Conservation (phyloP, 306 rosid species). For the Amphicarpaea edgeworthii region DNA sequence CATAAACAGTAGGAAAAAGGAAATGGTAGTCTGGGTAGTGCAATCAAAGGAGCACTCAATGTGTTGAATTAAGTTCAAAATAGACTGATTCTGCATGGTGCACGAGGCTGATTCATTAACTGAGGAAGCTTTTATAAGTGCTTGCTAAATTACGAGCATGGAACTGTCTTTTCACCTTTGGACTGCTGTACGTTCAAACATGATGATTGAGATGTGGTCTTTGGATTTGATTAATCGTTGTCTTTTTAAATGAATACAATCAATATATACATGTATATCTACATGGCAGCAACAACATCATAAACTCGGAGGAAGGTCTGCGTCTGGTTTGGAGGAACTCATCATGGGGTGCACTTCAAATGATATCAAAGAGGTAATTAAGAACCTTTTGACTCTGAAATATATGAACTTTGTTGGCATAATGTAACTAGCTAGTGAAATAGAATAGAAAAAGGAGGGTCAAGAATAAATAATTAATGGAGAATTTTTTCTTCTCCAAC, state of each 20-base stretch:
- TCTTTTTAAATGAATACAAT: conserved; percentile 30
- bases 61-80: conserved; percentile 16
- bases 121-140: conserved; percentile 32
- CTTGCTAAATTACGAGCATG: conserved; percentile 49
- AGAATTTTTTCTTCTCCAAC: background rate
- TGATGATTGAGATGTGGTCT: conserved; percentile 50
- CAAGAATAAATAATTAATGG: conserved; percentile 38
- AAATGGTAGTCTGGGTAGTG: conserved; percentile 14
- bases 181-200: conserved; percentile 53
- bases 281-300: conserved; percentile 76
- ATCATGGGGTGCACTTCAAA: conserved; percentile 97
- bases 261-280: conserved; percentile 13
- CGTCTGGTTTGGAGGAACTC: conserved; percentile 97
- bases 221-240: conserved; percentile 35
- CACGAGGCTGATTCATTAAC: conserved; percentile 33
- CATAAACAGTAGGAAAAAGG: background rate
- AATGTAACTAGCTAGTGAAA: conserved; percentile 29
- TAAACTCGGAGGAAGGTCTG: conserved; percentile 83
- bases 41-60: conserved; percentile 19
- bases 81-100: conserved; percentile 36
- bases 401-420: conserved; percentile 53
- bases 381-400: conserved; percentile 64
- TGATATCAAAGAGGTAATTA: conserved; percentile 73
- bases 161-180: conserved; percentile 50
- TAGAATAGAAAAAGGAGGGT: conserved; percentile 42